phyloP scores from a whole-genome alignment of 768 basidiomycete genomes.

The Suillus tomentosus region DNA sequence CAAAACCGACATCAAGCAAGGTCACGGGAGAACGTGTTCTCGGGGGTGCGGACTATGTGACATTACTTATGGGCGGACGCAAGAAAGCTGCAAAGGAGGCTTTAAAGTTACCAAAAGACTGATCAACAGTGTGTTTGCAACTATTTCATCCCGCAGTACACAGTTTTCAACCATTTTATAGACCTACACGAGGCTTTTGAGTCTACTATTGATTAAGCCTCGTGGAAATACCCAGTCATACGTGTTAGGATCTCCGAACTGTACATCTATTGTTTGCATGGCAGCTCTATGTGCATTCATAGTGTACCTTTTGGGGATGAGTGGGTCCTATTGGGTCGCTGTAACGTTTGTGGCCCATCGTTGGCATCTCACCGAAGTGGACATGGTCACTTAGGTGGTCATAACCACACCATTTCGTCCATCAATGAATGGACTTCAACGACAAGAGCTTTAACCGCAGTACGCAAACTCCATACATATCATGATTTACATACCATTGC shows the following conservation, averaged over 20 bases:
- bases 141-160: slow-evolving; percentile 59
- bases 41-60: slow-evolving; percentile 78
- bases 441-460: not conserved
- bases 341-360: not conserved
- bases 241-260: not conserved
- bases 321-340: not conserved
- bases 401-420: not conserved
- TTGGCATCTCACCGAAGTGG: not conserved
- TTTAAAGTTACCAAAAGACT: slow-evolving; percentile 48
- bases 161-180: slow-evolving; percentile 80
- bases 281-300: not conserved
- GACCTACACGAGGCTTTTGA: not conserved
- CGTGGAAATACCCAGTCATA: not conserved
- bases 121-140: slow-evolving; percentile 36
- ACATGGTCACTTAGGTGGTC: not conserved
- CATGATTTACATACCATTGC: too few relatives aligned
- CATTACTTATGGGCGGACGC: slow-evolving; percentile 70
- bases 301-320: not conserved
- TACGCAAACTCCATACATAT: too few relatives aligned
- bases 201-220: not conserved
- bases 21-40: slow-evolving; percentile 47
- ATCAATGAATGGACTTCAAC: not conserved
- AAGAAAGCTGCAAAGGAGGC: slow-evolving; percentile 69
- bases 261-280: not conserved
- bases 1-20: slow-evolving; percentile 10